Evolutionary conservation across 768 basidiomycete species (phyloP), one percentile per base, ranked within the genome.

Genomic region (Pisolithus orientalis): DNA sequence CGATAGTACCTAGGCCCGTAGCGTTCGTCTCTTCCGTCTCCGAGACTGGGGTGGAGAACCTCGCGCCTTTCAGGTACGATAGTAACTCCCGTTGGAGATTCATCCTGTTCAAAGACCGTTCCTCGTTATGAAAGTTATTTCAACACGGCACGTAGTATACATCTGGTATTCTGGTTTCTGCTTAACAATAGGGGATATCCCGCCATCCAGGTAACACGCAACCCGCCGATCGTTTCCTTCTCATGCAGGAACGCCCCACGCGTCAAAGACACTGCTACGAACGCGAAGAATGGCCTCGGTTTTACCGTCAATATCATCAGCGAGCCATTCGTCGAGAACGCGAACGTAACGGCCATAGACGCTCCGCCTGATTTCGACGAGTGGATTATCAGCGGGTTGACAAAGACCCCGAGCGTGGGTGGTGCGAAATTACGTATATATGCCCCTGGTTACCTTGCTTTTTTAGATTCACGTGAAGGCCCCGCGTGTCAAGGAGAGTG

Each of bases 241-340:
- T 58, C 61, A 5, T 58, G 62, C 44, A 5, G 32, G 17, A 57
- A 55, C 21, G 57, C 57, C 7, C 58, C 59, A 24, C 47, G 61
- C 21, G 16, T 62, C 40, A 71, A 72, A 51, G 82, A 82, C 53
- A 79, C 77, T 0, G 59, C 69, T 29, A 57, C 58, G 29, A 82
- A 81, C 55, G 76, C 81, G 57, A 68, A 65, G 57, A 65, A 64
- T 1, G 73, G 72, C 29, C 21, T 21, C 21, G 21, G 21, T 21
- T 21, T 21, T 21, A 21, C 75, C 75, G 75, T 80, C 28, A 79
- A 77, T 57, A 79, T 80, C 60, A 82, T 84, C 59, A 79, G 77
- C 37, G 80, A 81, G 57, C 69, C 75, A 2, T 75, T 67, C 40
- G 37, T 71, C 2, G 66, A 76, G 49, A 61, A 66, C 7, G 76